phyloP scores from a whole-genome alignment of 805 yeast genomes.

The Saccharomycopsis sp. region DNA sequence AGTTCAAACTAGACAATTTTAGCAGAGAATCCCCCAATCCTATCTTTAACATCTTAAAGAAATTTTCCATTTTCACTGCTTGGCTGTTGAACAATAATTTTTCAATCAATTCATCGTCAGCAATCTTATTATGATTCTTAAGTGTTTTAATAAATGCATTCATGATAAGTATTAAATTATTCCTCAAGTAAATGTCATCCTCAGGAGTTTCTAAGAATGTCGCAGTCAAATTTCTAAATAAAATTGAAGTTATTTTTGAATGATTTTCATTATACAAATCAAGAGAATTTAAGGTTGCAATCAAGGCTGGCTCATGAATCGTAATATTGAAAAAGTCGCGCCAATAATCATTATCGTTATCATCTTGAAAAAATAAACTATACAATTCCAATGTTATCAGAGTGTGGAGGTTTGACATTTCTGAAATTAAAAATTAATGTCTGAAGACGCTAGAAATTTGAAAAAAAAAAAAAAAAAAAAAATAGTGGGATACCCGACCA shows the following conservation, averaged over 20 bases:
- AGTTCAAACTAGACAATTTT: slow-evolving; percentile 8
- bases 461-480: background rate
- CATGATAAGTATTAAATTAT: slow-evolving; percentile 17
- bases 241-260: background rate
- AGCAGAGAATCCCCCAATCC: slow-evolving; percentile 7
- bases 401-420: slow-evolving; percentile 12
- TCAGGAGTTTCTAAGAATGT: slow-evolving; percentile 4
- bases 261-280: slow-evolving; percentile 5
- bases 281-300: slow-evolving; percentile 19
- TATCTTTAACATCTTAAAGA: slow-evolving; percentile 5
- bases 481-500: background rate
- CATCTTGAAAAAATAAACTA: slow-evolving; percentile 12
- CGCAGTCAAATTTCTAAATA: slow-evolving; percentile 2
- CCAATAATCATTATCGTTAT: slow-evolving; percentile 13
- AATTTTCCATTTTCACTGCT: background rate
- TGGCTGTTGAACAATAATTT: background rate
- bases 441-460: background rate
- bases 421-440: background rate
- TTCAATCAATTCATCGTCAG: background rate
- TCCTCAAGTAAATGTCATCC: slow-evolving; percentile 5
- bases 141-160: slow-evolving; percentile 18
- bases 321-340: slow-evolving; percentile 17
- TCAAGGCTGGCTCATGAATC: slow-evolving; percentile 19
- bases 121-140: background rate
- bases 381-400: slow-evolving; percentile 15